Percentiles rank a stretch among this genome's conserved stretches.
phyloP scores from a whole-genome alignment of 306 rosid genomes.

The Ochetophila trinervis region DNA sequence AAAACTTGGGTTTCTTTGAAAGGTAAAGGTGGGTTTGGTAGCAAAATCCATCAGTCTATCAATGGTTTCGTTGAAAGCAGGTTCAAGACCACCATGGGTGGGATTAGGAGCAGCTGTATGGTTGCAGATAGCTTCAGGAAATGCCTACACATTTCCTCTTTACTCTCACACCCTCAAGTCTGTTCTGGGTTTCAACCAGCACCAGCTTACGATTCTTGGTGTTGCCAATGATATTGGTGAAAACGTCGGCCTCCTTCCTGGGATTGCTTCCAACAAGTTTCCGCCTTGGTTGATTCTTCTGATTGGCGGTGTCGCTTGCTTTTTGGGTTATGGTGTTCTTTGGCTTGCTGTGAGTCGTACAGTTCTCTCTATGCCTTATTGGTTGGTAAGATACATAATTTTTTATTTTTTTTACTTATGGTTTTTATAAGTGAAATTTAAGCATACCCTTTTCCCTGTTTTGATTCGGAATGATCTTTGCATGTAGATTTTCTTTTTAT shows the following conservation, averaged over 20 bases:
- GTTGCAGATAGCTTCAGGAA: constrained; percentile 67
- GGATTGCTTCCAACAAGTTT: constrained; percentile 62
- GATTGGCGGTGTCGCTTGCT: constrained; percentile 55
- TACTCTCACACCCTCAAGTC: constrained; percentile 72
- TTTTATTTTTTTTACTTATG: background rate
- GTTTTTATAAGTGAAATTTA: background rate
- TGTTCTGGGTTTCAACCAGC: constrained; percentile 64
- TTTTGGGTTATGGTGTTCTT: constrained; percentile 57
- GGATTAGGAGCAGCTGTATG: constrained; percentile 78
- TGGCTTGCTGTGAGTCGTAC: constrained; percentile 54
- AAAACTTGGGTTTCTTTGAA: too few relatives aligned
- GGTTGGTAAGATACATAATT: constrained; percentile 41
- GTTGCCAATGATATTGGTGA: constrained; percentile 83
- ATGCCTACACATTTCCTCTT: constrained; percentile 52
- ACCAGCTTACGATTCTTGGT: constrained; percentile 64
- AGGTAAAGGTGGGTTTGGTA: too few relatives aligned
- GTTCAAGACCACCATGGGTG: constrained; percentile 84
- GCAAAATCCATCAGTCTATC: too few relatives aligned
- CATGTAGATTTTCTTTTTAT: background rate
- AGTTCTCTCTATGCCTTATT: constrained; percentile 46
- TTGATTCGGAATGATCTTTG: background rate
- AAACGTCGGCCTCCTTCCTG: constrained; percentile 74
- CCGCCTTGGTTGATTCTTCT: constrained; percentile 70
- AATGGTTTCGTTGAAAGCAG: constrained; percentile 55
- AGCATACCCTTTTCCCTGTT: background rate